phyloP scores from a whole-genome alignment of 2,329 filamentous ascomycete genomes.

The Paraphaeosphaeria sporulosa region DNA sequence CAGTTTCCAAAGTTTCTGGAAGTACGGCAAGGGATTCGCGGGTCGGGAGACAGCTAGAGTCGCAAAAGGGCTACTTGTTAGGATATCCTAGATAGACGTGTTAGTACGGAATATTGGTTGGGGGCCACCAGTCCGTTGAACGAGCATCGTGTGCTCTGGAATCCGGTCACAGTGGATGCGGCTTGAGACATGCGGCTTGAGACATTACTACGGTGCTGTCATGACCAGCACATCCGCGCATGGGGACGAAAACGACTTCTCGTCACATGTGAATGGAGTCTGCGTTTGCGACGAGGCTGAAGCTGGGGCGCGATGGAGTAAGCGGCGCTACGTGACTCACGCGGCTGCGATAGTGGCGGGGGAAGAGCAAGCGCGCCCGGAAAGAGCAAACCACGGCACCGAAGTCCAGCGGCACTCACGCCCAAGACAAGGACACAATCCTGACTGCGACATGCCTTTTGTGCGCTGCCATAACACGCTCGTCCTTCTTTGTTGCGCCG shows the following conservation, averaged over 20 bases:
- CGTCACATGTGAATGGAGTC: neutral
- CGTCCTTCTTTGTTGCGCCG: neutral
- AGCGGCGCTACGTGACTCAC: conserved; percentile 9
- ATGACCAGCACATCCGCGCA: neutral
- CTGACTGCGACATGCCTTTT: neutral
- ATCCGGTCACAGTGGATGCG: neutral
- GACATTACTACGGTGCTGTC: neutral
- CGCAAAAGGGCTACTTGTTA: neutral
- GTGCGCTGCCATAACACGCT: neutral
- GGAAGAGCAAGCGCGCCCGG: neutral
- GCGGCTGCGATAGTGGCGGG: neutral
- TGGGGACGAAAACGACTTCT: no score
- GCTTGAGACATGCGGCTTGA: neutral
- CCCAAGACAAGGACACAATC: neutral
- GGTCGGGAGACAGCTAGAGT: neutral
- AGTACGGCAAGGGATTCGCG: neutral
- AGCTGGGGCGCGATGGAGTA: neutral
- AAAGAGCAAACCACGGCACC: conserved; percentile 4
- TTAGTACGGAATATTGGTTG: neutral
- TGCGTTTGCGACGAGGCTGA: neutral
- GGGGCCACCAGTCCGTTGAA: neutral
- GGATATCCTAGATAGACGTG: neutral
- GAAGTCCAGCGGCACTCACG: neutral
- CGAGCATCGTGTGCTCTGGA: neutral
- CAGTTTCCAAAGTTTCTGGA: neutral